phyloP scores from a whole-genome alignment of 139 green algal genomes.

The Zygnema circumcarinatum region DNA sequence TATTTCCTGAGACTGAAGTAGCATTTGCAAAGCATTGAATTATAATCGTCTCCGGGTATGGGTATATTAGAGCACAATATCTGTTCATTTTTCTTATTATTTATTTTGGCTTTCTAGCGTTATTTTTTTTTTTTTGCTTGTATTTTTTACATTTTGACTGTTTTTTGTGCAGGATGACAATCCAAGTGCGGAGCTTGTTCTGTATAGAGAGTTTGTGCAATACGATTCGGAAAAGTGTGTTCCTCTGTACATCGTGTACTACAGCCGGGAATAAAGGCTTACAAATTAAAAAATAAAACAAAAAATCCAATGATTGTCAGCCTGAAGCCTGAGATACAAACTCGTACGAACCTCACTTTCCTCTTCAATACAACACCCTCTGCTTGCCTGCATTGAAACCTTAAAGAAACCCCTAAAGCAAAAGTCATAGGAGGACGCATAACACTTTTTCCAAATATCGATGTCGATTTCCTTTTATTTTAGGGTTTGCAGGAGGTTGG shows the following conservation, averaged over 20 bases:
- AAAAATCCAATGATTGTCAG: too few species aligned
- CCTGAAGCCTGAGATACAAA: too few species aligned
- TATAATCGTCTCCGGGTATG: not conserved
- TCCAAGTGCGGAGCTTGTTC: not conserved
- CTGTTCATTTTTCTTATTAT: not conserved
- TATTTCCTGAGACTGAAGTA: not conserved
- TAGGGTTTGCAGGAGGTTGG: not conserved
- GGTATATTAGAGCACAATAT: not conserved
- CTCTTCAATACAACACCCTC: too few species aligned
- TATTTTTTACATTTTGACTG: not conserved
- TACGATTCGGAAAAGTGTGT: not conserved
- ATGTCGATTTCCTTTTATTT: too few species aligned
- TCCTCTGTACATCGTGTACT: not conserved
- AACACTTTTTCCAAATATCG: too few species aligned
- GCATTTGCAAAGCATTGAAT: not conserved
- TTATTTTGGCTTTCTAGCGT: not conserved
- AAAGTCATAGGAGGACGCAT: too few species aligned
- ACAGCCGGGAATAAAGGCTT: not conserved
- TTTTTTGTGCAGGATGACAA: not conserved
- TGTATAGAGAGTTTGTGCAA: not conserved
- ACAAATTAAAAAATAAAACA: not conserved
- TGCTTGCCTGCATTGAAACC: too few species aligned
- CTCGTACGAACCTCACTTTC: too few species aligned
- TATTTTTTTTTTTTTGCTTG: not conserved
- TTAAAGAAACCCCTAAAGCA: too few species aligned